Evolutionary conservation across 1,284 basidiomycete species (phyloP), one percentile per base, ranked within the genome.

Genomic region (Moesziomyces sp.): DNA sequence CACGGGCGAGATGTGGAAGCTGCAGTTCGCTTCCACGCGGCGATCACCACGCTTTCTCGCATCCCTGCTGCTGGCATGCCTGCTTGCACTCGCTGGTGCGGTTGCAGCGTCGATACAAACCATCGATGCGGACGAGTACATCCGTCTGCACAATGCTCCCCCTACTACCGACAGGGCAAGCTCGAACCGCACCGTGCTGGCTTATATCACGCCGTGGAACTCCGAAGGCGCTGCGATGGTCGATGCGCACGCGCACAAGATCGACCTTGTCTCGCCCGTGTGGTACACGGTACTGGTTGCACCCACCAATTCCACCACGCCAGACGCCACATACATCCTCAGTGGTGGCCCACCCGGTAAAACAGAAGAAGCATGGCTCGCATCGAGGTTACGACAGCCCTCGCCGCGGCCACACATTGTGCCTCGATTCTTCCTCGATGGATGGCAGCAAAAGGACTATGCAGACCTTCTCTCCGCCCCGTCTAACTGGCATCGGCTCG

Each of bases 201-300:
- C 58, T 23, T 79, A 79, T 45, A 74, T 77, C 33, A 77, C 77
- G 16, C 77, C 77, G 9, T 79, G 77, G 77, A 72, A 79, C 38
- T 5, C 53, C 3, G 40, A 54, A 13, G 77, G 77, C 4, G 44
- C 47, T 11, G 16, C 30, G 13, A 48, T 72, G 28, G 68, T 62
- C 2, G 65, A 70, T 18, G 18, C 52, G 26, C 74, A 49, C 23
- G 42, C 54, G 3, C 53, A 55, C 30, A 75, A 74, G 44, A 52
- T 79, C 48, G 61, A 75, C 52, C 19, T 75, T 19, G 64, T 79
- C 23, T 58, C 69, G 3, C 77, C 77, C 6, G 71, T 71, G 14
- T 79, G 77, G 77, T 75, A 79, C 45, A 77, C 77, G 16, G 43
- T 79, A n/a, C 50, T 70, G 3, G 58, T 63, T 6, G 49, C 52